phyloP scores from a whole-genome alignment of 306 rosid genomes.

The Glycine latifolia region DNA sequence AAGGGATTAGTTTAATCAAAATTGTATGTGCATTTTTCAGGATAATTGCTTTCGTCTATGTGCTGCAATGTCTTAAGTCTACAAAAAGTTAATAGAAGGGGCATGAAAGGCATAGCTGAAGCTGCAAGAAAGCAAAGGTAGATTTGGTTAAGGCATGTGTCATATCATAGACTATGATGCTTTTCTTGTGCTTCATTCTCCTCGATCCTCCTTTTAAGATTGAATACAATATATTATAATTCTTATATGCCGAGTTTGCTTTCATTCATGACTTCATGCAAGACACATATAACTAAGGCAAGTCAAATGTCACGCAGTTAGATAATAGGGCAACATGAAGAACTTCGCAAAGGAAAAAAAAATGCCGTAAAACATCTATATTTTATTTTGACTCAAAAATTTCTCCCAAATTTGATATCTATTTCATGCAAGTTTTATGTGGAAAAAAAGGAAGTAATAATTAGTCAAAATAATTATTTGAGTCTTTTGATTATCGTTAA shows the following conservation, averaged over 20 bases:
- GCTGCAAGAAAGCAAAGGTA: constrained; percentile 47
- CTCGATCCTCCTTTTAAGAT: constrained; percentile 6
- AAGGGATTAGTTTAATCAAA: neutral
- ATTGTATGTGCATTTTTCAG: constrained; percentile 26
- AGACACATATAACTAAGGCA: neutral
- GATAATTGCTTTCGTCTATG: constrained; percentile 59
- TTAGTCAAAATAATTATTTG: neutral
- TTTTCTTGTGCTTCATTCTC: constrained; percentile 46
- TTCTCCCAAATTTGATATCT: neutral
- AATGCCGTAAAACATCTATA: neutral
- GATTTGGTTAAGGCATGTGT: constrained; percentile 31
- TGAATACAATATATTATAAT: neutral
- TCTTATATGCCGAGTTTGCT: neutral
- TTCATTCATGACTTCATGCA: neutral
- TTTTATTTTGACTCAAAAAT: neutral
- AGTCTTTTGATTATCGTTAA: neutral
- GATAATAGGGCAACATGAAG: neutral
- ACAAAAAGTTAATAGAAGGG: constrained; percentile 35
- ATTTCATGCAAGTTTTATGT: neutral
- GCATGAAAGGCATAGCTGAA: constrained; percentile 29
- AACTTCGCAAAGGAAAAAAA: neutral
- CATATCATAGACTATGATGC: constrained; percentile 41
- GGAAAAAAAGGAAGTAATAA: neutral
- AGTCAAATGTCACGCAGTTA: neutral
- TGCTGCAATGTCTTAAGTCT: constrained; percentile 50